These are phyloP conservation scores for Penicillium sp. DNA, from an alignment of 2,329 filamentous ascomycete species.

Conservation along the genomic window DNA sequence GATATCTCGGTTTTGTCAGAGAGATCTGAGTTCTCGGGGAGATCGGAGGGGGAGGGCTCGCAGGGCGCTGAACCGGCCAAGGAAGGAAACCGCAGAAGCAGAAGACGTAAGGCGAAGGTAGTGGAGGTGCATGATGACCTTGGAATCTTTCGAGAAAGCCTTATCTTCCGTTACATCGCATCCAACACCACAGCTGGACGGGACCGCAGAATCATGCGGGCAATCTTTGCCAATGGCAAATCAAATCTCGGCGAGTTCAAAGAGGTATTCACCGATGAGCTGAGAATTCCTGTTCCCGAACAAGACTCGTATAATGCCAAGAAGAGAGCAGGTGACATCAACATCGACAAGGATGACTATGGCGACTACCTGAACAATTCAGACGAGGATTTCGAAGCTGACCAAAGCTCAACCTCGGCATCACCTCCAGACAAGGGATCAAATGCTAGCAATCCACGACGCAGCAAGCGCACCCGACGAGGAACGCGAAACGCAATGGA, in stretches of 20 bases:
- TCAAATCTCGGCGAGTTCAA: slow-evolving; percentile 41
- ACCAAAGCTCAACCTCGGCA: neutral
- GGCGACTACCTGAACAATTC: slow-evolving; percentile 47
- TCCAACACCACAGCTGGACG: slow-evolving; percentile 31
- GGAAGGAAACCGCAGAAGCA: slow-evolving; percentile 2
- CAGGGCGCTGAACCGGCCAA: neutral
- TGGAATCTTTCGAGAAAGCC: slow-evolving; percentile 35
- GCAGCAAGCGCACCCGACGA: slow-evolving; percentile 36
- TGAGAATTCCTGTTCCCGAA: slow-evolving; percentile 35
- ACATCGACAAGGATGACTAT: slow-evolving; percentile 47
- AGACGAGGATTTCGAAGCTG: slow-evolving; percentile 33
- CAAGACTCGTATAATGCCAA: slow-evolving; percentile 28
- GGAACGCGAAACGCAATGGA: slow-evolving; percentile 21
- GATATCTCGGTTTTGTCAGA: neutral
- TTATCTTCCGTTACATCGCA: slow-evolving; percentile 46
- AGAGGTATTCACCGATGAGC: slow-evolving; percentile 46
- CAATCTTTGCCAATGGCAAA: slow-evolving; percentile 49
- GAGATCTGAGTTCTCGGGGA: neutral
- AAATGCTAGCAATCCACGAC: slow-evolving; percentile 19
- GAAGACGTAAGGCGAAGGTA: neutral
- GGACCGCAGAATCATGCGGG: slow-evolving; percentile 44
- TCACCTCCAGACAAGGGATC: slow-evolving; percentile 9
- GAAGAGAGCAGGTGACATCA: slow-evolving; percentile 42
- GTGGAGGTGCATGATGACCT: slow-evolving; percentile 11
- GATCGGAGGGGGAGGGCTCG: slow-evolving; percentile 26